Conservation (phyloP, 2,329 filamentous ascomycete genomes). For the Chrysosporium queenslandicum region DNA sequence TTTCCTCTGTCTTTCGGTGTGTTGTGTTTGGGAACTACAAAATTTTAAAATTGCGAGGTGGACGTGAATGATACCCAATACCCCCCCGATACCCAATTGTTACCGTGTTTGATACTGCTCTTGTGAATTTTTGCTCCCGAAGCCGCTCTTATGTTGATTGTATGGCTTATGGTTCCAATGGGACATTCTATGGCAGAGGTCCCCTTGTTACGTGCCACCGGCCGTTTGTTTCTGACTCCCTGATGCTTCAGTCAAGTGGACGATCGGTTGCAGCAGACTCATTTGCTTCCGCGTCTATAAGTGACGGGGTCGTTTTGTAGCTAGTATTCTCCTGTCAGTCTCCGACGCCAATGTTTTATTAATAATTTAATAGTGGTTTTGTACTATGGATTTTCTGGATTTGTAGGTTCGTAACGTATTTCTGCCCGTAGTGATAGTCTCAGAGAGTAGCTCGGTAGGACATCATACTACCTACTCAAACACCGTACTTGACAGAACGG, state of each 20-base stretch:
- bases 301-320: background rate
- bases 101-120: constrained; percentile 11
- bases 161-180: too few relatives aligned
- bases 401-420: too few relatives aligned
- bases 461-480: too few relatives aligned
- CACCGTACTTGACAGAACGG: too few relatives aligned
- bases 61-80: constrained; percentile 20
- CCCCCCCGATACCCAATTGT: constrained; percentile 18
- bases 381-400: too few relatives aligned
- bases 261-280: background rate
- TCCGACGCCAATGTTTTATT: constrained; percentile 7
- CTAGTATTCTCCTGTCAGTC: constrained; percentile 1
- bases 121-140: background rate
- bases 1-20: constrained; percentile 12
- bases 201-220: too few relatives aligned
- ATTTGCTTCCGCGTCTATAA: background rate
- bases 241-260: background rate
- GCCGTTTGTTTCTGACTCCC: too few relatives aligned
- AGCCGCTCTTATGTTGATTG: background rate
- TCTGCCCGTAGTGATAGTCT: too few relatives aligned
- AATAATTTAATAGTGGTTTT: constrained; percentile 8
- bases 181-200: too few relatives aligned
- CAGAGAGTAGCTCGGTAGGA: too few relatives aligned
- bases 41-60: constrained; percentile 16
- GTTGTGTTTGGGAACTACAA: constrained; percentile 18